These are phyloP conservation scores for Diaporthe sp. DNA, from an alignment of 2,329 filamentous ascomycete genomes.

Conservation along the genomic window DNA sequence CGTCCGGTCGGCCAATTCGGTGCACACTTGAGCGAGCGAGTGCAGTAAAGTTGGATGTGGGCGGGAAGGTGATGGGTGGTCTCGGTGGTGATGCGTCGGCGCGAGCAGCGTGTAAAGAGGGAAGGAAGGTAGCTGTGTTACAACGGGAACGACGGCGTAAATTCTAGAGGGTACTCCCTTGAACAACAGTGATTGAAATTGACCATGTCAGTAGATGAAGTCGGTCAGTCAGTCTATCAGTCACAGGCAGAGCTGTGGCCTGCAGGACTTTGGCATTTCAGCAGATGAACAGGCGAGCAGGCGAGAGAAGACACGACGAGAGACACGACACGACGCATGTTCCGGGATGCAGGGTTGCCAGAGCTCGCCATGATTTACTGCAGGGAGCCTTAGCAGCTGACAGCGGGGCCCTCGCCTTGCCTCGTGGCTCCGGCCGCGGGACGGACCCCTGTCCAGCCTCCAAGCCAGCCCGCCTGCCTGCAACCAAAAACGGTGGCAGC, in stretches of 20 bases:
- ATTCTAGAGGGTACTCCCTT: slow-evolving; percentile 27
- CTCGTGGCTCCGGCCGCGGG: slow-evolving; percentile 19
- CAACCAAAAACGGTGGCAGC: slow-evolving; percentile 4
- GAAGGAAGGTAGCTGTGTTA: slow-evolving; percentile 29
- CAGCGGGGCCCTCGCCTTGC: slow-evolving; percentile 13
- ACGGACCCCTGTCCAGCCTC: slow-evolving; percentile 23
- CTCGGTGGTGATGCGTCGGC: not conserved
- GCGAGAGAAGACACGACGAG: not conserved
- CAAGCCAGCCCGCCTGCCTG: not conserved
- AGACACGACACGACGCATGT: slow-evolving; percentile 27
- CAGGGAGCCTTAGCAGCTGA: slow-evolving; percentile 22
- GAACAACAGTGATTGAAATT: slow-evolving; percentile 7
- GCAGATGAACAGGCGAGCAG: not conserved
- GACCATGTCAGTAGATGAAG: not conserved
- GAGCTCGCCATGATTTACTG: slow-evolving; percentile 26
- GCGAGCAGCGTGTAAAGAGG: too few relatives aligned
- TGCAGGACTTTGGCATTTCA: slow-evolving; percentile 23
- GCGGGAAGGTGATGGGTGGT: too few relatives aligned
- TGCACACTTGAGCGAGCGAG: not conserved
- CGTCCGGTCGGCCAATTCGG: not conserved
- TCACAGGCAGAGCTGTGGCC: slow-evolving; percentile 30
- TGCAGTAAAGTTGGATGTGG: not conserved
- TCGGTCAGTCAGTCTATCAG: not conserved
- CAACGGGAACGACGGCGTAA: not conserved
- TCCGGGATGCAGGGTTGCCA: slow-evolving; percentile 23